These are phyloP conservation scores for Fraxinus angustifolia DNA, from an alignment of 305 asterid species.

Conservation along the genomic window DNA sequence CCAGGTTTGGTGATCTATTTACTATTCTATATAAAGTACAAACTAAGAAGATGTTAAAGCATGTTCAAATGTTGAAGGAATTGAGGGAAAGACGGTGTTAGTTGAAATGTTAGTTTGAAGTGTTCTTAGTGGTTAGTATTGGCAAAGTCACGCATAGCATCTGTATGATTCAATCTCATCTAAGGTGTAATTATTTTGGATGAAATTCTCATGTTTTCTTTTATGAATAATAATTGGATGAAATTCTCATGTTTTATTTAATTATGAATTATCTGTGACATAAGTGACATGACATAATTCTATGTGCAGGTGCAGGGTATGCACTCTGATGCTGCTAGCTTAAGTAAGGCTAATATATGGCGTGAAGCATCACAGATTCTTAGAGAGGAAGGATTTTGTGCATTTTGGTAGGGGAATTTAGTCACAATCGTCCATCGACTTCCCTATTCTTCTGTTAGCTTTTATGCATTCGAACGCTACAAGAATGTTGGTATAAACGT, in stretches of 20 bases:
- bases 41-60: background rate
- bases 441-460: constrained; percentile 83
- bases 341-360: constrained; percentile 64
- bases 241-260: background rate
- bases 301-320: constrained; percentile 67
- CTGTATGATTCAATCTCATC: background rate
- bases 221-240: background rate
- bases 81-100: background rate
- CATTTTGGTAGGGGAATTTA: constrained; percentile 91
- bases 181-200: background rate
- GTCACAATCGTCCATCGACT: constrained; percentile 83
- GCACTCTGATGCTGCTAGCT: constrained; percentile 53
- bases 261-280: background rate
- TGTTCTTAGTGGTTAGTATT: background rate
- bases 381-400: constrained; percentile 73
- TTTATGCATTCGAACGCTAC: constrained; percentile 77
- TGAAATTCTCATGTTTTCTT: no score
- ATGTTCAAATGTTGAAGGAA: background rate
- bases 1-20: background rate
- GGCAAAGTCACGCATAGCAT: background rate
- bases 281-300: background rate
- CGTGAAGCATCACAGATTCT: constrained; percentile 62
- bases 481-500: constrained; percentile 79
- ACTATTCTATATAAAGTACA: background rate
- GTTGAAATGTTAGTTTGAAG: background rate